Base-by-base conservation (phyloP, 805 yeast species). In the Zygoascus bituminiphila region DNA sequence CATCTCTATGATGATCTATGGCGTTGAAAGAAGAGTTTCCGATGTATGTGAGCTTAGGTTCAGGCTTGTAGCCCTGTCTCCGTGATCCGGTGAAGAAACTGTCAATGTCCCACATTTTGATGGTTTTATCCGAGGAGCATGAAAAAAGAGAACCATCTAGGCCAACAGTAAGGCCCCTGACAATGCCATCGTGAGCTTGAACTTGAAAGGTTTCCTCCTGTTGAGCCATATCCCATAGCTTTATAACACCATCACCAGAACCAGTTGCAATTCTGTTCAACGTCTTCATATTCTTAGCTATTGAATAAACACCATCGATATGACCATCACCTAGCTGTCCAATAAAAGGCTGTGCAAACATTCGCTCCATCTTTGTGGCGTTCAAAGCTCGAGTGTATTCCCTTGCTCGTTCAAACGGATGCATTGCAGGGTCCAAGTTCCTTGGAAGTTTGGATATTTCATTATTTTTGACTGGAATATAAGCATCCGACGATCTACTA, bases 331-430 rank as follows among this genome's bases (percentile, higher is more conserved):
- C 99, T 33, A 93, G 68, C 62, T 93, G 98, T 0, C 95, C 96
- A 19, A 94, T 74, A 66, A 93, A 93, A 2, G 99, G 99, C 62
- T 89, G 89, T 0, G 99, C 98, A 75, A 93, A 93, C 85, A 93
- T 83, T 56, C 97, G 76, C 62, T 91, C 98, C 69, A 93, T 66
- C 63, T 93, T 93, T 14, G 98, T 89, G 23, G 98, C 98, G 49
- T 87, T 91, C 46, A 93, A 68, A 0, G 98, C 98, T 56, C 89
- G 78, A 17, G 97, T 86, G 61, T 93, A 93, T 67, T 93, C 98
- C 62, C 98, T 76, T 5, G 98, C 97, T 57, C 98, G 75, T 68
- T 93, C 98, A 61, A 93, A 91, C 0, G 97, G 98, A 69, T 93
- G 99, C 43, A 93, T 72, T 20, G 91, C 93, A 1, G 98, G 96